A percentile compares a stretch with the other conserved stretches of the same genome.
Conservation (phyloP, 2,329 filamentous ascomycete species). For the Apiospora phragmitis region DNA sequence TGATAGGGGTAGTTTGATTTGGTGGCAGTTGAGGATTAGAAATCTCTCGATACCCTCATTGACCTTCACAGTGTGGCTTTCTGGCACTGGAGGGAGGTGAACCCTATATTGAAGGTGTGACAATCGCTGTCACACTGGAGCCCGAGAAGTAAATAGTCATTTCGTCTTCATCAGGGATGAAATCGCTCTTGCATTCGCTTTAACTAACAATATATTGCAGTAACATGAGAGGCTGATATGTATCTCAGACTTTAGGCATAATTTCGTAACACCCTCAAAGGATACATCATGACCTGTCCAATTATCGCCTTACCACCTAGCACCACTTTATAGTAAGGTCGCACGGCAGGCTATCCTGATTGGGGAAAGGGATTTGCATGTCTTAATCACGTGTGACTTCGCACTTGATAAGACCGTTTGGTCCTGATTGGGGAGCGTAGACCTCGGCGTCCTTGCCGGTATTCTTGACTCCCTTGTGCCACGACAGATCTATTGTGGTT, state of each 20-base stretch:
- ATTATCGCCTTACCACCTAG: background rate
- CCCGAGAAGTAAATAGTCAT: background rate
- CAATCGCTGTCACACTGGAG: background rate
- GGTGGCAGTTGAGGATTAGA: no score
- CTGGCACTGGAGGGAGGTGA: background rate
- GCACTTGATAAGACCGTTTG: conserved; percentile 95
- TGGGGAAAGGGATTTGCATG: background rate
- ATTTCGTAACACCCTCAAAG: background rate
- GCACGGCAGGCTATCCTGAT: background rate
- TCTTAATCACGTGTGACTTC: conserved; percentile 64
- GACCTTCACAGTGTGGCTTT: background rate
- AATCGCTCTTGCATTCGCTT: background rate
- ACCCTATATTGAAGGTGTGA: background rate
- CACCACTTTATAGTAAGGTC: background rate
- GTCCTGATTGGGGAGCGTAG: conserved; percentile 87
- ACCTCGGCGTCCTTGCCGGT: conserved; percentile 95
- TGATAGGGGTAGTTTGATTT: background rate
- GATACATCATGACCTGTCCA: background rate
- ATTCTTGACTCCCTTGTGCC: conserved; percentile 95
- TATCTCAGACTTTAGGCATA: background rate
- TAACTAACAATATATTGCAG: background rate
- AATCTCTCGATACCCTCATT: background rate
- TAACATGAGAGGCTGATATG: background rate
- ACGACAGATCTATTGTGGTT: conserved; percentile 71
- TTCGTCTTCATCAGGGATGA: background rate